A percentile compares a stretch with the other conserved stretches of the same genome.
phyloP scores from a whole-genome alignment of 2,329 filamentous ascomycete species.

The Fusarium annulatum region DNA sequence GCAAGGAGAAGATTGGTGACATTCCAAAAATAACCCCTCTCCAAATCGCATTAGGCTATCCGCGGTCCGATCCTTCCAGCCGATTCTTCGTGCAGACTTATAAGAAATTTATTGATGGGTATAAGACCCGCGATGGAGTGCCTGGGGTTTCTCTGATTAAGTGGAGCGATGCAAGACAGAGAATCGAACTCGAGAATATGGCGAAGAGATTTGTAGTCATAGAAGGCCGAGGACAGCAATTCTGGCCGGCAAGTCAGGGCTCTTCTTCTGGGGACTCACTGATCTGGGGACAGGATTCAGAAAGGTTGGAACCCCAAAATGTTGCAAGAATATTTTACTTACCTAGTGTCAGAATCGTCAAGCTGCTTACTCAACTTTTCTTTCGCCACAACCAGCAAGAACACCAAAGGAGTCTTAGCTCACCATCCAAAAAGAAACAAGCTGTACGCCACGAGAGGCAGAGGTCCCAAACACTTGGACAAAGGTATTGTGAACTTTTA shows the following conservation, averaged over 20 bases:
- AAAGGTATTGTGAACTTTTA: background rate
- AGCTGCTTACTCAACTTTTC: background rate
- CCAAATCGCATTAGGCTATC: background rate
- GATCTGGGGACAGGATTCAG: background rate
- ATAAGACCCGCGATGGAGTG: fast-evolving
- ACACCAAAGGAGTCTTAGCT: background rate
- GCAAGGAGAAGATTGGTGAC: background rate
- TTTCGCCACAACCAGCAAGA: background rate
- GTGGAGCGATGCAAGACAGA: background rate
- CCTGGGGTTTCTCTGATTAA: background rate
- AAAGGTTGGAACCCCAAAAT: background rate
- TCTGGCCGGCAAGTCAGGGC: background rate
- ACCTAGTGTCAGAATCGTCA: background rate
- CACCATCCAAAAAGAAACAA: background rate
- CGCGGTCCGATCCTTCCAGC: background rate
- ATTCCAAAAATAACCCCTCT: background rate
- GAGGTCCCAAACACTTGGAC: background rate
- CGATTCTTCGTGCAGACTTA: background rate
- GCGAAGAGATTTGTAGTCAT: background rate
- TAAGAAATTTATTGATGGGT: background rate
- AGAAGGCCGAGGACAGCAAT: background rate
- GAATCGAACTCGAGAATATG: background rate
- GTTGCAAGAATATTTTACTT: fast-evolving
- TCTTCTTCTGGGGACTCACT: background rate
- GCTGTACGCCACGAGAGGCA: too few relatives aligned